A percentile compares a stretch with the other conserved stretches of the same genome.
Conservation (phyloP, 805 yeast species). For the Hemisphaericaspora nanyangensis region DNA sequence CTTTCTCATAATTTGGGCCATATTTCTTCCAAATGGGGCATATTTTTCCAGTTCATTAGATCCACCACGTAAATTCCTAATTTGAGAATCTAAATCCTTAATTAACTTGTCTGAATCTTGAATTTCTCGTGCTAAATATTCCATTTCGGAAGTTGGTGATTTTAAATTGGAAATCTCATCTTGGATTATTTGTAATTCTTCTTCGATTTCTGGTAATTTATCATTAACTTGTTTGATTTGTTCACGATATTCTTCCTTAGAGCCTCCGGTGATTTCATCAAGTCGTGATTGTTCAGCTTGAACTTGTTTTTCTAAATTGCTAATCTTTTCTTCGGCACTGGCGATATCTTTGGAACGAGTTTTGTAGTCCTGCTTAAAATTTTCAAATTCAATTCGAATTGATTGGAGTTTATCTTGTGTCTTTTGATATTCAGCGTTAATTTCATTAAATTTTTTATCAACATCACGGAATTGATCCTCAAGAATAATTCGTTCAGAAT, state of each 20-base stretch:
- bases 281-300: conserved; percentile 34
- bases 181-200: conserved; percentile 13
- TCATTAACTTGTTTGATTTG: conserved; percentile 14
- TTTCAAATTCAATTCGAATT: conserved; percentile 12
- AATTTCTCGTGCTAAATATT: conserved; percentile 14
- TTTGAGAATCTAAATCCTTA: conserved; percentile 7
- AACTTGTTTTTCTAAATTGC: conserved; percentile 18
- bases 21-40: conserved; percentile 49
- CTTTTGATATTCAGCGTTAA: neutral
- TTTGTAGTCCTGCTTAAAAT: conserved; percentile 18
- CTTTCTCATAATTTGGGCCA: conserved; percentile 38
- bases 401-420: conserved; percentile 13
- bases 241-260: conserved; percentile 29
- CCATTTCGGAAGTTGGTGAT: conserved; percentile 12
- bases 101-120: conserved; percentile 11
- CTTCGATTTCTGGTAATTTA: conserved; percentile 20
- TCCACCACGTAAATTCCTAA: conserved; percentile 4
- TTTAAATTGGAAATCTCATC: conserved; percentile 13
- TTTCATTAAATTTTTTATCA: conserved; percentile 8
- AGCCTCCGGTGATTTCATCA: conserved; percentile 41
- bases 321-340: conserved; percentile 16
- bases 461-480: neutral
- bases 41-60: conserved; percentile 20
- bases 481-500: neutral
- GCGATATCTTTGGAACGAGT: conserved; percentile 17